Base-by-base conservation (phyloP, 1,284 basidiomycete species). In the Sparassis latifolia region DNA sequence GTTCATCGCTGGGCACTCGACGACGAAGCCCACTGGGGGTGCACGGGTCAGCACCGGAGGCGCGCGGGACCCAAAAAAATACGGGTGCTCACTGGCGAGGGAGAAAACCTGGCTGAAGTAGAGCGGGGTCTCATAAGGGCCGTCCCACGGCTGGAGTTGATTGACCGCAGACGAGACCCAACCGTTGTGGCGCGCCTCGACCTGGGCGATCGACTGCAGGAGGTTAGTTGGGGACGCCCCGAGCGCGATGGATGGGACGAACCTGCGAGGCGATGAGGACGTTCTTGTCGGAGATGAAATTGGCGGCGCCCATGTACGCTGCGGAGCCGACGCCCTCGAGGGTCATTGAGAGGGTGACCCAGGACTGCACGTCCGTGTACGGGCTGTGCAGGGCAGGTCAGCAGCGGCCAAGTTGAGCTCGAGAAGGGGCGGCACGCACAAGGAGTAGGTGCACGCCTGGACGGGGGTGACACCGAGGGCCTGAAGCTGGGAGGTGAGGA, bases 261-360 rank as follows among this genome's bases (percentile, higher is more conserved):
- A 63, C 62, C 4, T 47, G 69, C 4, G 72, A 69, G 20, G 63
- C 62, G 5, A 64, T 65, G 29, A 71, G 51, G 48, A 64, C 62
- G 12, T 56, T 65, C 55, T 65, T 62, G 57, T 75, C 68, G 31
- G 59, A 52, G 50, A 84, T 69, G 57, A 71, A 69, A 32, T 67
- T 64, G 3, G 77, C 68, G 1, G 76, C 75, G 20, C 82, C 82
- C 49, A 74, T 71, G 62, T 82, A 85, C 3, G 78, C 80, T 10
- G 67, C 66, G 29, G 54, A 69, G n/a, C 76, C 77, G 44, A 85
- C 74, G 29, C 72, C 76, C 63, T 86, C 82, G n/a, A 88, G 63
- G 6, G 78, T 69, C 55, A 72, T 71, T 28, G 79, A 73, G 33
- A 78, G 66, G 10, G 73, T 70, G 35, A 77, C 68, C 64, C 86